Evolutionary conservation across 2,329 filamentous ascomycete species (phyloP), one percentile per base, ranked within the genome.

Genomic region (Hypoxylon sp.): DNA sequence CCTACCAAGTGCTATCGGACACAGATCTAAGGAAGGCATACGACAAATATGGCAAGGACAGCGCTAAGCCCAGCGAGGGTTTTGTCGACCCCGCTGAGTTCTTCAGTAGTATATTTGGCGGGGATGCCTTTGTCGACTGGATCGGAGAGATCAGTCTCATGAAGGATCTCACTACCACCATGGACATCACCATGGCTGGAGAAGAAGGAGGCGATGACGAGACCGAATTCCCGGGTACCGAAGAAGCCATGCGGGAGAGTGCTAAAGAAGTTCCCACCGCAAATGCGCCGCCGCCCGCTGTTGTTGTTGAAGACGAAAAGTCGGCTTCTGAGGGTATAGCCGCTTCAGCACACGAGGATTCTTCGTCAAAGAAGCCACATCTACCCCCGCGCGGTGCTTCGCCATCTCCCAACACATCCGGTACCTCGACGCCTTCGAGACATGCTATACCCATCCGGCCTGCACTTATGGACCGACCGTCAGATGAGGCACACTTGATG

Each of bases 61-160:
- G 93, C 74, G 94, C 96, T 5, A 93, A 95, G 78, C 96, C 96
- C 0, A 90, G 91, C 75, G 92, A 94, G 76, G 96, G 96, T 70
- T 99, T 99, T 80, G 93, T 93, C 85, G 96, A 99, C 80, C 96
- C 96, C 1, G 88, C 94, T 71, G 96, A 99, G 82, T 99, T 99
- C 87, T 99, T 99, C 83, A 92, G 92, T 76, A 97, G 94, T 85
- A 99, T 99, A 75, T 99, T 99, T 78, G 96, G 96, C 74, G 96
- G 96, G 67, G 95, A 98, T 75, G 94, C 95, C 11, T 99, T 99
- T 77, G 86, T 92, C 68, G 95, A 99, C 84, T 94, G 96, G 86
- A 98, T 99, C 77, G 96, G 96, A 73, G 96, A 99, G 86, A 97
- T 99, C 74, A 96, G 93, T 55, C 89, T 99, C 64, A 98, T 99